Evolutionary conservation across 2,329 filamentous ascomycete species (phyloP).

Genomic region (Penicillium corylophilum): DNA sequence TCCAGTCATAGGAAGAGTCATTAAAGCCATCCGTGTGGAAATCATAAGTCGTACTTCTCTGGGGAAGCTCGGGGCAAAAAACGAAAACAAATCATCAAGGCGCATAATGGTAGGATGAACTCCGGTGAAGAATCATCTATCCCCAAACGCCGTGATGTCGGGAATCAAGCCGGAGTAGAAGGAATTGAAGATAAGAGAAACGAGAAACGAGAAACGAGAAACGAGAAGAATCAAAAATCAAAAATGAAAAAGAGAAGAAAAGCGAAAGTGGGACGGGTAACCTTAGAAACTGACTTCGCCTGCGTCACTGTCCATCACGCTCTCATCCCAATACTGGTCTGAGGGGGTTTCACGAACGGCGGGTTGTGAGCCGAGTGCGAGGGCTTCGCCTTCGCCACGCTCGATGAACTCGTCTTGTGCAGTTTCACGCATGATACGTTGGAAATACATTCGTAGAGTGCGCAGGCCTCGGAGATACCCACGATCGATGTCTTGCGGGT

Average conservation of each 20-base stretch:
- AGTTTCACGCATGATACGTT: conserved; percentile 80
- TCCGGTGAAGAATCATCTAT: conserved; percentile 12
- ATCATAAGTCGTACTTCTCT: conserved; percentile 22
- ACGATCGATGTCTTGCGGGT: conserved; percentile 77
- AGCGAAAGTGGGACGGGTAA: background rate
- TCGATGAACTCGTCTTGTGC: conserved; percentile 47
- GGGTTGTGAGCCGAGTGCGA: conserved; percentile 36
- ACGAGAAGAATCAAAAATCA: conserved; percentile 2
- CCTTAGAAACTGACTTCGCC: conserved; percentile 45
- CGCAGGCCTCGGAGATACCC: conserved; percentile 85
- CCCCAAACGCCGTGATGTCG: conserved; percentile 14
- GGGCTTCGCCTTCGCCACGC: conserved; percentile 44
- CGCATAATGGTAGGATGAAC: background rate
- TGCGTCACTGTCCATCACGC: conserved; percentile 43
- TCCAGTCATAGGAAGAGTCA: conserved; percentile 20
- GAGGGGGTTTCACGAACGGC: conserved; percentile 30
- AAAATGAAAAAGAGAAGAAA: background rate
- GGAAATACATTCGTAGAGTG: conserved; percentile 78
- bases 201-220: conserved; percentile 1
- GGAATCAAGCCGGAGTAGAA: conserved; percentile 4
- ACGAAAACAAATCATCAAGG: background rate
- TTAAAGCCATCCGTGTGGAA: conserved; percentile 19
- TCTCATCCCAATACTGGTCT: conserved; percentile 42
- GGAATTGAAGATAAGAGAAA: background rate
- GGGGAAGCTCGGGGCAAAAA: conserved; percentile 5